Percentiles rank a stretch among this genome's conserved stretches.
phyloP scores from a whole-genome alignment of 169 alveolate species.

The Cardiosporidium cionae region DNA sequence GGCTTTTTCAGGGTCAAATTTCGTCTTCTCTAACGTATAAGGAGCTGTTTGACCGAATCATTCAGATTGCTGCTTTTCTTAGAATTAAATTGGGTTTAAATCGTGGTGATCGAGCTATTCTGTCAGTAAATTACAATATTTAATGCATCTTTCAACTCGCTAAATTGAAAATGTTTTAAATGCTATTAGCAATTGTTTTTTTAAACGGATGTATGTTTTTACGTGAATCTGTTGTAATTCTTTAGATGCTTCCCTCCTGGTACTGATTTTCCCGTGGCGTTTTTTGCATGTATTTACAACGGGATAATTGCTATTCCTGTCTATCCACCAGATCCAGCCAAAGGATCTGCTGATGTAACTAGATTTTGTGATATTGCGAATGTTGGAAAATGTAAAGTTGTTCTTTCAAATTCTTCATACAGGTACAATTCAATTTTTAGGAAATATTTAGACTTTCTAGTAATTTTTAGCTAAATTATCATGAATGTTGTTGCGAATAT shows the following conservation, averaged over 20 bases:
- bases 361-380: slow-evolving; percentile 52
- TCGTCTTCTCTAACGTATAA: slow-evolving; percentile 12
- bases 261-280: slow-evolving; percentile 46
- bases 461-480: slow-evolving; percentile 8
- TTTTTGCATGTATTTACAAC: slow-evolving; percentile 37
- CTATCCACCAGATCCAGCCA: slow-evolving; percentile 56
- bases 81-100: slow-evolving; percentile 31
- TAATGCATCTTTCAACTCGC: no score
- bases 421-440: slow-evolving; percentile 10
- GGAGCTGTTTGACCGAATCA: slow-evolving; percentile 27
- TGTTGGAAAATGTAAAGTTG: slow-evolving; percentile 27
- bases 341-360: slow-evolving; percentile 44
- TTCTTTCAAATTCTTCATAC: slow-evolving; percentile 38
- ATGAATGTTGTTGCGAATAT: background rate
- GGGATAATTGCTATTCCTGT: slow-evolving; percentile 59
- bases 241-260: slow-evolving; percentile 52
- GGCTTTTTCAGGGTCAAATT: background rate
- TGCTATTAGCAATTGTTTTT: no score
- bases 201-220: no score
- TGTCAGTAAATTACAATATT: no score
- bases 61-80: slow-evolving; percentile 22
- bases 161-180: no score
- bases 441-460: slow-evolving; percentile 7
- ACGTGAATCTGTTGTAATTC: background rate
- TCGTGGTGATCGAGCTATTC: slow-evolving; percentile 37